Evolutionary conservation across 116 monocot genomes (phyloP), one percentile per base, ranked within the genome.

Genomic region (Phalaenopsis hybrid): DNA sequence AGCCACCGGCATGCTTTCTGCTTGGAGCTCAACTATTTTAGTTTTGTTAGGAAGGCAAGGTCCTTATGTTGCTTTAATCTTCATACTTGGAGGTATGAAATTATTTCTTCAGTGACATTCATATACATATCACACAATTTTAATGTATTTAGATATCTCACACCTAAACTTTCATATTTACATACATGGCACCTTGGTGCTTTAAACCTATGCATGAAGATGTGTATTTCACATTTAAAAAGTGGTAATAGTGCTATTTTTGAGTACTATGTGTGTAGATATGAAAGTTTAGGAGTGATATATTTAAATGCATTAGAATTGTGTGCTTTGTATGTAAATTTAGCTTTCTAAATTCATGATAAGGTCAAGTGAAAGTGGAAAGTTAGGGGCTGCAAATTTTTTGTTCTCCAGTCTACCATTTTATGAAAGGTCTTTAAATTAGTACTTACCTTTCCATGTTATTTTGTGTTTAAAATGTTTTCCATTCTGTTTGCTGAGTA

Each of bases 21-120:
- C 88, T 63, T 95, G 93, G 92, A 92, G 88, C 83, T 80, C 99
- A 58, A 93, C 92, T 80, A 82, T 99, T 37, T 76, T 99, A 70
- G 87, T 95, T 85, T 82, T 99, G 68, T 84, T 92, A 55, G 99
- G 99, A 84, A 93, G 81, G 59, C 95, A 95, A 91, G 89, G 95
- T 58, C 86, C 95, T 25, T 84, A 87, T 74, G 89, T 85, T 85
- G 90, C 84, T 79, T 81, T 89, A 57, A 45, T 93, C 57, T 86
- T 69, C 70, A 77, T 95, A 79, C 57, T 77, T 82, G 93, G 89
- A 93, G 98, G 98, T 98, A 93, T 15, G 79, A 17, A 31, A 67
- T 82, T 58, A 17, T 80, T 55, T 80, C 33, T 21, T 75, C 37
- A 37, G 37, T 0, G 37, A 2, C 37, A 37, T 37, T 37, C 2